phyloP scores from a whole-genome alignment of 352 stramenopile species.

The Phytophthora pisi region DNA sequence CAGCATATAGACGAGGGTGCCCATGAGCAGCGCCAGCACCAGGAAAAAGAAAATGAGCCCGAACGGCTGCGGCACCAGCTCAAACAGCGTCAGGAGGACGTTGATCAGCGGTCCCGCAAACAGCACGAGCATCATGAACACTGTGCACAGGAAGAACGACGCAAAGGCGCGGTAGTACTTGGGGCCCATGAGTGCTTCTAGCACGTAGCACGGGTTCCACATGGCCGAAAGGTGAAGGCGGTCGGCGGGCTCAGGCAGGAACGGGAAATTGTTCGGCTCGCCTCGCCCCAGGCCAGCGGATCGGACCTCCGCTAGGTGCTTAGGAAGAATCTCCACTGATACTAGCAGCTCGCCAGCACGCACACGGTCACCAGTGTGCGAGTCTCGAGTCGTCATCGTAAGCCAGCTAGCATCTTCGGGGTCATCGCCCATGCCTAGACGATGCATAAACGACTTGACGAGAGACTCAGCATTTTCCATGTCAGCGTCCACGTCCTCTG shows the following conservation, averaged over 20 bases:
- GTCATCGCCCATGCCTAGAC: slow-evolving; percentile 80
- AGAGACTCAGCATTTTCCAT: slow-evolving; percentile 73
- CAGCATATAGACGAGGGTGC: slow-evolving; percentile 51
- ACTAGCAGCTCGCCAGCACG: slow-evolving; percentile 69
- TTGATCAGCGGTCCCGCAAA: slow-evolving; percentile 79
- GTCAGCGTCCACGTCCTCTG: slow-evolving; percentile 35
- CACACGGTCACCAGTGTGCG: slow-evolving; percentile 59
- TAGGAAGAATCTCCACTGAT: slow-evolving; percentile 77
- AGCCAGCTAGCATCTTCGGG: slow-evolving; percentile 78
- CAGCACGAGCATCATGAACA: slow-evolving; percentile 64
- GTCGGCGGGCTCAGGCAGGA: slow-evolving; percentile 72
- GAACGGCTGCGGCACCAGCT: slow-evolving; percentile 63
- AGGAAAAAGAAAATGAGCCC: slow-evolving; percentile 67
- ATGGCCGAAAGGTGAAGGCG: slow-evolving; percentile 78
- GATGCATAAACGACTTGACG: slow-evolving; percentile 75
- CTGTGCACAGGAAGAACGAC: slow-evolving; percentile 62
- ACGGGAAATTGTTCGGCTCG: slow-evolving; percentile 84
- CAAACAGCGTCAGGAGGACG: slow-evolving; percentile 65
- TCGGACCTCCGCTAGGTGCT: slow-evolving; percentile 56
- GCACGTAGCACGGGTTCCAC: slow-evolving; percentile 84
- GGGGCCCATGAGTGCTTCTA: slow-evolving; percentile 77
- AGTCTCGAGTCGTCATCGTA: slow-evolving; percentile 73
- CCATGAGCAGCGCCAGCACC: slow-evolving; percentile 43
- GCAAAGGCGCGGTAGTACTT: slow-evolving; percentile 77
- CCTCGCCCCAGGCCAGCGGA: slow-evolving; percentile 74